A percentile compares a stretch with the other conserved stretches of the same genome.
These are phyloP conservation scores for Wickerhamiella cacticola DNA, from an alignment of 805 yeast species.

Conservation along the genomic window DNA sequence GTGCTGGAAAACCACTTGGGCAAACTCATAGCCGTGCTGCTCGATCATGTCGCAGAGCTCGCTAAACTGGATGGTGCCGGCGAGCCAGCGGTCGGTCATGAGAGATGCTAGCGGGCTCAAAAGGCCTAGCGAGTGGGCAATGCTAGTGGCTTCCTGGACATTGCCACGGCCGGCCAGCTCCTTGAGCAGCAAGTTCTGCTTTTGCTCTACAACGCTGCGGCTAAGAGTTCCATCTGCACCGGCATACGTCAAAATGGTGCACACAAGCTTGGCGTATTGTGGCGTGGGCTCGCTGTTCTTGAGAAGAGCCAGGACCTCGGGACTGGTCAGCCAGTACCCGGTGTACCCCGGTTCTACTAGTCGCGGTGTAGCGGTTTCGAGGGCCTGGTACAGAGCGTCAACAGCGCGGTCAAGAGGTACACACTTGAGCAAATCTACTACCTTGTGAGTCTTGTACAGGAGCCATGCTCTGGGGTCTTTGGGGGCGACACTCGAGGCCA, in stretches of 20 bases:
- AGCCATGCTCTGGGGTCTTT: slow-evolving; percentile 2
- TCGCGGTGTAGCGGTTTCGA: not conserved
- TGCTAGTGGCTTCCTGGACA: not conserved
- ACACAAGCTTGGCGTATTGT: not conserved
- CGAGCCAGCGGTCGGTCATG: slow-evolving; percentile 2
- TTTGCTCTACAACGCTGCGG: not conserved
- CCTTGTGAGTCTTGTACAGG: not conserved
- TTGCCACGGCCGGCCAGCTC: slow-evolving; percentile 1
- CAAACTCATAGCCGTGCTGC: slow-evolving; percentile 5
- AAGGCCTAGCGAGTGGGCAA: not conserved
- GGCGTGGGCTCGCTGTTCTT: not conserved
- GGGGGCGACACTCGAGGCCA: not conserved
- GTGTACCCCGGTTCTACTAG: not conserved
- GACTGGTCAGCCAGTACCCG: slow-evolving; percentile 5
- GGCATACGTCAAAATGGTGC: slow-evolving; percentile 7
- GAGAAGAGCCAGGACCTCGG: not conserved
- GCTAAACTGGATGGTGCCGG: not conserved
- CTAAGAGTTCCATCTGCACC: not conserved
- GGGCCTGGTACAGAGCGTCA: not conserved
- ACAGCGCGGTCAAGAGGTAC: not conserved
- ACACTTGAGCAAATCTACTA: not conserved
- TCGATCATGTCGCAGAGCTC: not conserved
- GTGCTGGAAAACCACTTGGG: slow-evolving; percentile 8
- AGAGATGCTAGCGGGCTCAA: slow-evolving; percentile 5
- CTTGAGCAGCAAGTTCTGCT: slow-evolving; percentile 3